phyloP scores from a whole-genome alignment of 176 grass and related monocot species.

The Dactylis glomerata region DNA sequence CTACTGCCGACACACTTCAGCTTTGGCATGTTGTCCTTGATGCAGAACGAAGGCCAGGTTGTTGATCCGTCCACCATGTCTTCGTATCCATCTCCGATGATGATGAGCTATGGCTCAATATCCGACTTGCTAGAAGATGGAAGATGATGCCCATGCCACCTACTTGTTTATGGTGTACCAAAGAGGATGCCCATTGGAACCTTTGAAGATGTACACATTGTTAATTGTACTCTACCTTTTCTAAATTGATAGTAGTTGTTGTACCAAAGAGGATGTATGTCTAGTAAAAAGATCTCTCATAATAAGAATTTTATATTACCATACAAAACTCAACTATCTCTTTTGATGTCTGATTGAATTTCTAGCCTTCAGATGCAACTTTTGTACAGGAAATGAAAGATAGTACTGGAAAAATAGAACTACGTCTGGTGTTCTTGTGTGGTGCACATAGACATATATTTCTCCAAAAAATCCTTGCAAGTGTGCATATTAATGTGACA shows the following conservation, averaged over 20 bases:
- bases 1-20: background rate
- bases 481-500: background rate
- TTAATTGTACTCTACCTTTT: background rate
- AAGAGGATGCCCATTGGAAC: too few species aligned
- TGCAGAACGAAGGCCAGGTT: slow-evolving; percentile 8
- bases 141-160: background rate
- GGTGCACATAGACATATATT: background rate
- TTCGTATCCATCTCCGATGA: slow-evolving; percentile 18
- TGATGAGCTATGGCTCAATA: slow-evolving; percentile 3
- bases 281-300: background rate
- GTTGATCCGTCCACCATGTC: background rate
- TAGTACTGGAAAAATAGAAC: background rate
- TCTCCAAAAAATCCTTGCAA: background rate
- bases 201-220: background rate
- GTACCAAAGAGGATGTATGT: background rate
- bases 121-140: slow-evolving; percentile 15
- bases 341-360: background rate
- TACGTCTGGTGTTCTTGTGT: background rate
- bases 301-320: background rate
- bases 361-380: background rate
- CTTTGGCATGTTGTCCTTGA: background rate
- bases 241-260: background rate
- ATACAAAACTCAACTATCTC: background rate
- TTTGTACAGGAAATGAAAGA: background rate
- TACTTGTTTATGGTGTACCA: background rate